Percentiles rank a stretch among this genome's conserved stretches.
Evolutionary conservation across 2,329 filamentous ascomycete genomes (phyloP).

Genomic region (Pestalotiopsis sp.): DNA sequence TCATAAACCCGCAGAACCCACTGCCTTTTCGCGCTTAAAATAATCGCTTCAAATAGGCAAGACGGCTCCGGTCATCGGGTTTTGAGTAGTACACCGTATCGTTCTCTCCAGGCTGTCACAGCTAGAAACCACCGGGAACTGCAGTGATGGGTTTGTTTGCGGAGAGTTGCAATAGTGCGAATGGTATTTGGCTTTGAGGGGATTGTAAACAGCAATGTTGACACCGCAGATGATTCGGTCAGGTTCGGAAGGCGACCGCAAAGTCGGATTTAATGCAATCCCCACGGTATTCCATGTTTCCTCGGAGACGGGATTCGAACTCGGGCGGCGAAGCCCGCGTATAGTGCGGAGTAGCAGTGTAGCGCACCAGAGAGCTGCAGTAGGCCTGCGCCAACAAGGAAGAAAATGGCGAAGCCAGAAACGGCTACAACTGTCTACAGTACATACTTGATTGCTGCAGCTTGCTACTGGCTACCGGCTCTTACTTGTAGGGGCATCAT

Average conservation of each 20-base stretch:
- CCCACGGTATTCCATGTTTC: neutral
- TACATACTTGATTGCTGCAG: neutral
- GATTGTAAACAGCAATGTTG: neutral
- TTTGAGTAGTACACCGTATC: neutral
- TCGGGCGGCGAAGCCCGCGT: conserved; percentile 3
- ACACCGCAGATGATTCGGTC: neutral
- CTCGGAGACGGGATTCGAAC: conserved; percentile 5
- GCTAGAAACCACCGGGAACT: neutral
- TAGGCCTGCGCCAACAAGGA: neutral
- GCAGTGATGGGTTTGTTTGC: neutral
- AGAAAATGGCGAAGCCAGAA: neutral
- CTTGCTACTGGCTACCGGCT: neutral
- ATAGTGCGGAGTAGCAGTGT: neutral
- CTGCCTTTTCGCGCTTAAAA: neutral
- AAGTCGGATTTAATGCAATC: neutral
- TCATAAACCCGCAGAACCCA: neutral
- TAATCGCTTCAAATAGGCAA: neutral
- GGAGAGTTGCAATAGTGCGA: neutral
- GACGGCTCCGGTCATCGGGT: neutral
- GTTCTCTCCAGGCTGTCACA: neutral
- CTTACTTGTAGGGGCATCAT: neutral
- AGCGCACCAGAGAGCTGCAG: neutral
- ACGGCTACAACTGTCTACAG: neutral
- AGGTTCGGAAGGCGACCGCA: neutral
- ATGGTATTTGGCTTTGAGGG: neutral